Percentiles rank a stretch among this genome's conserved stretches.
Evolutionary conservation across 192 early-diverging fungal species (phyloP).

Genomic region (Podila epigama): DNA sequence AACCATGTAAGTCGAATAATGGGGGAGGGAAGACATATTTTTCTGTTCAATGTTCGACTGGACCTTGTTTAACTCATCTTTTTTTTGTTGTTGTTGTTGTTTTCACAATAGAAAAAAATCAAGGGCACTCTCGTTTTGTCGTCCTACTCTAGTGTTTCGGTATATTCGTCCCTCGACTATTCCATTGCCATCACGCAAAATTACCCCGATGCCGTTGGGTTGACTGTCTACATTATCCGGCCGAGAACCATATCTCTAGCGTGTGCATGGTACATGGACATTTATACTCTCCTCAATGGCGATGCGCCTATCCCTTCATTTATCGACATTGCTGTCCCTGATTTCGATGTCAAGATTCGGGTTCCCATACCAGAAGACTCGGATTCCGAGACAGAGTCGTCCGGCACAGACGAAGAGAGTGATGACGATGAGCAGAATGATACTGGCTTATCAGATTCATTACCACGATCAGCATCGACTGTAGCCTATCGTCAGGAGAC

Average conservation of each 20-base stretch:
- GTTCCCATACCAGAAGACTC: constrained; percentile 39
- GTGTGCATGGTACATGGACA: constrained; percentile 47
- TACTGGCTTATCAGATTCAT: not conserved
- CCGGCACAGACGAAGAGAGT: not conserved
- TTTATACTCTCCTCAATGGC: constrained; percentile 26
- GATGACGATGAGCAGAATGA: constrained; percentile 1
- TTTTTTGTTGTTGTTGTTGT: not conserved
- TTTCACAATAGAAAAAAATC: constrained; percentile 30
- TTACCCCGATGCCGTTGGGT: constrained; percentile 12
- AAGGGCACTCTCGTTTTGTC: constrained; percentile 21
- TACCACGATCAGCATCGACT: not conserved
- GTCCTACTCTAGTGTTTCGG: constrained; percentile 4
- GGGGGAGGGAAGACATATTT: not conserved
- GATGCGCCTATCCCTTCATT: constrained; percentile 21
- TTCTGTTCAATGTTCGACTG: not conserved
- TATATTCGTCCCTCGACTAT: constrained; percentile 48
- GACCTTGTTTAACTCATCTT: not conserved
- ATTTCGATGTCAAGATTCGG: constrained; percentile 50
- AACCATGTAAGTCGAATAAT: constrained; percentile 29
- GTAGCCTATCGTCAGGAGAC: too few relatives aligned
- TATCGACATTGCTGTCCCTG: constrained; percentile 47
- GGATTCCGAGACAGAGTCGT: constrained; percentile 17
- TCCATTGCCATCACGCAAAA: constrained; percentile 36
- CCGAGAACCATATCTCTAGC: constrained; percentile 29
- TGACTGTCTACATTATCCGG: constrained; percentile 34